phyloP scores from a whole-genome alignment of 768 basidiomycete genomes.

The Kwoniella shandongensis region DNA sequence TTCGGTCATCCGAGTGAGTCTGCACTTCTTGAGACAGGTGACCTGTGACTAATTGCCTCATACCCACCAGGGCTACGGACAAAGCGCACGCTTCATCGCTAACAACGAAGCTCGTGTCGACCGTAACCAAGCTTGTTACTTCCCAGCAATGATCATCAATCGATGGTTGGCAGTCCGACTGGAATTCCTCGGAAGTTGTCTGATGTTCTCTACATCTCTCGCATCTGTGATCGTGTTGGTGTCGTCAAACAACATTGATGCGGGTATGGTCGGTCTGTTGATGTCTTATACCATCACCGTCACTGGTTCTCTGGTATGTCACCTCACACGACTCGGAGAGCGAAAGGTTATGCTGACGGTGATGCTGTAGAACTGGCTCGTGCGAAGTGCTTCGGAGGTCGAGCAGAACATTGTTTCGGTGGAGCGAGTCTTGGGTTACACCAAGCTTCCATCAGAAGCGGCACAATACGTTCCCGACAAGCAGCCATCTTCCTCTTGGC shows the following conservation, averaged over 20 bases:
- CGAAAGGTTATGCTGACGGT: not conserved
- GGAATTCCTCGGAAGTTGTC: conserved; percentile 76
- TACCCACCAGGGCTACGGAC: conserved; percentile 50
- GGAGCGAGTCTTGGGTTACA: conserved; percentile 52
- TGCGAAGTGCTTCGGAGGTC: conserved; percentile 52
- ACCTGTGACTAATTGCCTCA: conserved; percentile 1
- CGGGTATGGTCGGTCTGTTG: conserved; percentile 81
- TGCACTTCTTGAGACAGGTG: not conserved
- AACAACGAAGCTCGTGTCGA: conserved; percentile 64
- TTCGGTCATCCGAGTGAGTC: conserved; percentile 42
- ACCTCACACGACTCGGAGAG: not conserved
- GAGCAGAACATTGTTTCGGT: conserved; percentile 54
- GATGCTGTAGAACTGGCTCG: conserved; percentile 49
- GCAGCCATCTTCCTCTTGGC: conserved; percentile 42
- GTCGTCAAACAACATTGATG: conserved; percentile 71
- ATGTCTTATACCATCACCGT: conserved; percentile 80
- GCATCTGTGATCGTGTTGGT: conserved; percentile 70
- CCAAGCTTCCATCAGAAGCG: conserved; percentile 47
- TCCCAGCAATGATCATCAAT: conserved; percentile 62
- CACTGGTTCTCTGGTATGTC: conserved; percentile 72
- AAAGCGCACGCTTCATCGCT: conserved; percentile 49
- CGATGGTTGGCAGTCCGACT: conserved; percentile 78
- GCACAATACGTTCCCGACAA: conserved; percentile 47
- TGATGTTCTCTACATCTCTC: conserved; percentile 71
- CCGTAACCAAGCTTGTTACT: conserved; percentile 75